Percentiles rank a stretch among this genome's conserved stretches.
Evolutionary conservation across 768 basidiomycete genomes (phyloP).

Genomic region (Coprinellus micaceus): DNA sequence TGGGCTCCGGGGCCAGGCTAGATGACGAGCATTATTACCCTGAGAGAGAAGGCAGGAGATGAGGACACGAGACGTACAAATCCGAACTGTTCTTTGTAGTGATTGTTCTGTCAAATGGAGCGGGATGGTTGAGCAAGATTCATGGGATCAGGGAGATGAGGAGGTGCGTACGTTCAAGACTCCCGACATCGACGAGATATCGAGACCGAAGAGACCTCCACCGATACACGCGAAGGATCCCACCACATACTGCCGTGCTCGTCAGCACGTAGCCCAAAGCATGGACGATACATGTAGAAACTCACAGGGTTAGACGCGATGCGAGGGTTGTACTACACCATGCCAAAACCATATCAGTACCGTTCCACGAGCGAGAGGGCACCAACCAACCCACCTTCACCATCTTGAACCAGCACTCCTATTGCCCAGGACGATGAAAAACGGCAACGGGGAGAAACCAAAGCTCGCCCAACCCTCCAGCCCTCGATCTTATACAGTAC

Average conservation of each 20-base stretch:
- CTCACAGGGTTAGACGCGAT: constrained; percentile 27
- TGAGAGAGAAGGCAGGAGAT: background rate
- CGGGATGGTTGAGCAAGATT: background rate
- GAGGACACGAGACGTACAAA: constrained; percentile 22
- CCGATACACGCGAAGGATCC: constrained; percentile 82
- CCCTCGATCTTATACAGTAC: too few species aligned
- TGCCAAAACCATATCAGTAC: too few species aligned
- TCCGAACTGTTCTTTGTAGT: constrained; percentile 35
- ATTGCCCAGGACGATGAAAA: too few species aligned
- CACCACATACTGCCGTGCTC: constrained; percentile 61
- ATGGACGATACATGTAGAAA: background rate
- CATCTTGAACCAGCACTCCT: too few species aligned
- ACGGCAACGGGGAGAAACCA: too few species aligned
- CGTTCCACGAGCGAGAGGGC: too few species aligned
- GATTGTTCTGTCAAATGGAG: constrained; percentile 28
- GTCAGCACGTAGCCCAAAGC: too few species aligned
- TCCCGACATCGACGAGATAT: constrained; percentile 81
- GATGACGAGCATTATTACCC: background rate
- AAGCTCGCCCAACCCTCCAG: too few species aligned
- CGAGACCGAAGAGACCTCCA: constrained; percentile 74
- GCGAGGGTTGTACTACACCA: background rate
- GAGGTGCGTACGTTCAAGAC: constrained; percentile 43
- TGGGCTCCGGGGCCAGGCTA: constrained; percentile 54
- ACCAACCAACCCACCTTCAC: too few species aligned
- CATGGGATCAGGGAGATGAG: background rate